These are phyloP conservation scores for Linderniella brevidens DNA, from an alignment of 257 asterid species.

Conservation along the genomic window DNA sequence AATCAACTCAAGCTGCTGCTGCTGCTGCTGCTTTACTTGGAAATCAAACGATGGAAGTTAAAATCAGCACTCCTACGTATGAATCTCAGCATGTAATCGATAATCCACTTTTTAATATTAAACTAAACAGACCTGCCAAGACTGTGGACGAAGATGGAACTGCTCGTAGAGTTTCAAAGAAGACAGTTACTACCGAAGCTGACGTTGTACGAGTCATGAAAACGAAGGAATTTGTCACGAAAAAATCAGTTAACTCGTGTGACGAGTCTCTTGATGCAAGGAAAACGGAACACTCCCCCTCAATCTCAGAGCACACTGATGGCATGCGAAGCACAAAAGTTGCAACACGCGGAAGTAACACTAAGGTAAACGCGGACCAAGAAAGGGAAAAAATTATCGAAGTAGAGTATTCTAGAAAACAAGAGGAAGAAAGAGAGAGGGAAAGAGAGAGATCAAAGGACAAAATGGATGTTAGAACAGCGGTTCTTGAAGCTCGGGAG, in stretches of 20 bases:
- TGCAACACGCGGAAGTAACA: too few relatives aligned
- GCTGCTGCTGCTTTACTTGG: too few relatives aligned
- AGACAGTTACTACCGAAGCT: conserved; percentile 43
- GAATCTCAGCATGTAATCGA: too few relatives aligned
- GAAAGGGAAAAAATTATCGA: conserved; percentile 34
- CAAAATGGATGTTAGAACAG: conserved; percentile 65
- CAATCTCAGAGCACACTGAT: too few relatives aligned
- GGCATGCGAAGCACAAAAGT: too few relatives aligned
- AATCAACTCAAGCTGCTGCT: too few relatives aligned
- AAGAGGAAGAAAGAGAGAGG: conserved; percentile 81
- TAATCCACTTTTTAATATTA: too few relatives aligned
- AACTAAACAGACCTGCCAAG: too few relatives aligned
- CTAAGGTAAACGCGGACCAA: not conserved
- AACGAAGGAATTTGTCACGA: conserved; percentile 59
- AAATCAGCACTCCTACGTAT: too few relatives aligned
- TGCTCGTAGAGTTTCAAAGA: conserved; percentile 35
- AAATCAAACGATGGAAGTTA: too few relatives aligned
- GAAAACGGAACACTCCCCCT: too few relatives aligned
- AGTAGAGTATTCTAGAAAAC: conserved; percentile 35
- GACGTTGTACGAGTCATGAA: conserved; percentile 39
- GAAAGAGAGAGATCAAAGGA: conserved; percentile 95
- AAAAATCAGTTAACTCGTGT: conserved; percentile 13
- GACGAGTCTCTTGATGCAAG: conserved; percentile 30
- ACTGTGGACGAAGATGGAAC: too few relatives aligned
- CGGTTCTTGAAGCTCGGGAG: conserved; percentile 46